These are phyloP conservation scores for Penicillium soppii DNA, from an alignment of 495 filamentous ascomycete genomes.

Conservation along the genomic window DNA sequence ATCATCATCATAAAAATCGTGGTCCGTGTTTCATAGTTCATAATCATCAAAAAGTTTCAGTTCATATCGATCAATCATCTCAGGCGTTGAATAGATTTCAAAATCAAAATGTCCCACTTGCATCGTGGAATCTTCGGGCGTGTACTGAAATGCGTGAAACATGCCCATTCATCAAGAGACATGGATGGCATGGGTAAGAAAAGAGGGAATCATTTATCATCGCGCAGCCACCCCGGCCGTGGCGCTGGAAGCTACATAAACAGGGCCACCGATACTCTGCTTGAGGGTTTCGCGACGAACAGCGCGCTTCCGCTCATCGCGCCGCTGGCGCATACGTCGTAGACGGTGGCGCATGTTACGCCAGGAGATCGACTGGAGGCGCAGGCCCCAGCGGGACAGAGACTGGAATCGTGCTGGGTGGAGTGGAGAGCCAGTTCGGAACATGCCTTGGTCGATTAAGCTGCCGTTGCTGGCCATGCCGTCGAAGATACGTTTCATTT, in stretches of 20 bases:
- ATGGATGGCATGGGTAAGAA: conserved; percentile 9
- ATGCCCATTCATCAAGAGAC: conserved; percentile 16
- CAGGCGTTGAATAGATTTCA: not conserved
- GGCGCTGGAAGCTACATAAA: conserved; percentile 35
- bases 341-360: conserved; percentile 53
- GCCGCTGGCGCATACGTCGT: conserved; percentile 57
- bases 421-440: conserved; percentile 31
- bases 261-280: conserved; percentile 58
- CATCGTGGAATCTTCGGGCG: conserved; percentile 17
- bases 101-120: conserved; percentile 12
- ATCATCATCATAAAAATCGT: conserved; percentile 2
- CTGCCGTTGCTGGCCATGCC: conserved; percentile 32
- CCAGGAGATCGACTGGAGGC: conserved; percentile 53
- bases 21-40: conserved; percentile 16
- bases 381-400: conserved; percentile 48
- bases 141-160: conserved; percentile 18
- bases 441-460: conserved; percentile 31
- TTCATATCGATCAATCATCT: too few relatives aligned
- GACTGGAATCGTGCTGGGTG: conserved; percentile 39
- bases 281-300: conserved; percentile 64
- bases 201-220: conserved; percentile 1
- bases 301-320: conserved; percentile 56
- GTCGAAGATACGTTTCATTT: conserved; percentile 27
- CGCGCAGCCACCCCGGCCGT: conserved; percentile 14
- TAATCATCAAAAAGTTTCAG: conserved; percentile 19